phyloP scores from a whole-genome alignment of 768 basidiomycete species.

The Mycena filopes region DNA sequence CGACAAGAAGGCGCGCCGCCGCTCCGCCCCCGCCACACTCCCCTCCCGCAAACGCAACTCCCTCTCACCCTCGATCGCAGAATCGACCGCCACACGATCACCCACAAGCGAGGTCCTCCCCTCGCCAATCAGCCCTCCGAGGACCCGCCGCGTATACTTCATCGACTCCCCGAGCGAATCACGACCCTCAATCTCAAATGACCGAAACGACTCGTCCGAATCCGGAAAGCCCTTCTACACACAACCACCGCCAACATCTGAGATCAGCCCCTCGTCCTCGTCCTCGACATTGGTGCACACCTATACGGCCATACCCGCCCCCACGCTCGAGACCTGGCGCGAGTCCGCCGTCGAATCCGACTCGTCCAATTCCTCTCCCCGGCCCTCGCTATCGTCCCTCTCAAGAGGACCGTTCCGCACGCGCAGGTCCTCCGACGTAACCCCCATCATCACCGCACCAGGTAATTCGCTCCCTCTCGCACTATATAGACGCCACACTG shows the following conservation, averaged over 20 bases:
- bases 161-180: conserved; percentile 27
- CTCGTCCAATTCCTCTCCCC: conserved; percentile 29
- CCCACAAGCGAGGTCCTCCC: neutral
- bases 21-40: conserved; percentile 37
- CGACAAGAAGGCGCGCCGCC: conserved; percentile 36
- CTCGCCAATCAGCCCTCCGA: conserved; percentile 14
- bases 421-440: conserved; percentile 22
- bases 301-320: conserved; percentile 21
- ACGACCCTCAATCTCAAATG: conserved; percentile 32
- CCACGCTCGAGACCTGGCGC: conserved; percentile 27
- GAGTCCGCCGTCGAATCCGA: conserved; percentile 33
- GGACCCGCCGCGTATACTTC: conserved; percentile 36
- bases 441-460: conserved; percentile 10
- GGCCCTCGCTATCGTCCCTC: conserved; percentile 26
- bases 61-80: conserved; percentile 12
- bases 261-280: conserved; percentile 36
- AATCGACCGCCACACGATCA: conserved; percentile 4
- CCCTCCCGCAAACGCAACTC: conserved; percentile 18
- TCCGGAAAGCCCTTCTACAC: neutral
- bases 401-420: conserved; percentile 19
- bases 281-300: conserved; percentile 37
- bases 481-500: too few relatives aligned
- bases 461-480: conserved; percentile 8
- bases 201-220: conserved; percentile 28
- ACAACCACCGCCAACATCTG: conserved; percentile 18